A percentile compares a stretch with the other conserved stretches of the same genome.
Conservation (phyloP, 225 moss, liverwort and hornwort species). For the Ulota crispa region DNA sequence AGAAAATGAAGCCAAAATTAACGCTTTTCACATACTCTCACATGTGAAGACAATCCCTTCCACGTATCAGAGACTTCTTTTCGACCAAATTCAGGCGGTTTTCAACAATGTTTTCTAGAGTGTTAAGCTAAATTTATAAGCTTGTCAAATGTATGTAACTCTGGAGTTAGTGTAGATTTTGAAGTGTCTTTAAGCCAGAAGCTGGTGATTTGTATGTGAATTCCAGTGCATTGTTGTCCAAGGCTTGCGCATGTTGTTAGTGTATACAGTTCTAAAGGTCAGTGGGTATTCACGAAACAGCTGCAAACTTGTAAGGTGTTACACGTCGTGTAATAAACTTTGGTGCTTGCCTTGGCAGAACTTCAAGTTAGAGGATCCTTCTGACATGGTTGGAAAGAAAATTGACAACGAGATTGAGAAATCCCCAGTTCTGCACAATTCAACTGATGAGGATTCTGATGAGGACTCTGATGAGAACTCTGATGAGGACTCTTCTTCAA, state of each 20-base stretch:
- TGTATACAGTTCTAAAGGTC: not conserved
- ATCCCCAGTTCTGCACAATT: not conserved
- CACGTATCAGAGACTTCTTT: too few relatives aligned
- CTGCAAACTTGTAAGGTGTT: not conserved
- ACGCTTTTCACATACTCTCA: too few relatives aligned
- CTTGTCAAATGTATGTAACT: too few relatives aligned
- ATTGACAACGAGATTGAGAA: slow-evolving; percentile 28
- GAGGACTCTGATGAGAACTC: too few relatives aligned
- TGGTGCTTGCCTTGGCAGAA: slow-evolving; percentile 16
- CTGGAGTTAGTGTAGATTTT: too few relatives aligned
- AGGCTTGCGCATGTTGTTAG: not conserved
- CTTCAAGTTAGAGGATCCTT: slow-evolving; percentile 21
- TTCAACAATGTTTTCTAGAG: too few relatives aligned
- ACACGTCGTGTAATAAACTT: too few relatives aligned
- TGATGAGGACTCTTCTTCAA: not conserved
- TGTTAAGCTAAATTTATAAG: too few relatives aligned
- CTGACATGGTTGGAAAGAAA: slow-evolving; percentile 18
- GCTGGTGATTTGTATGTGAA: not conserved
- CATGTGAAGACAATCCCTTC: too few relatives aligned
- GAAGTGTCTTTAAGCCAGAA: too few relatives aligned
- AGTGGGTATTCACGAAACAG: not conserved
- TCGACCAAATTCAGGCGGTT: too few relatives aligned
- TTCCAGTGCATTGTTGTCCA: not conserved
- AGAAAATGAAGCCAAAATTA: too few relatives aligned
- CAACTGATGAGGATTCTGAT: not conserved